Evolutionary conservation across 495 filamentous ascomycete genomes (phyloP).

Genomic region (Massariosphaeria phaeospora): DNA sequence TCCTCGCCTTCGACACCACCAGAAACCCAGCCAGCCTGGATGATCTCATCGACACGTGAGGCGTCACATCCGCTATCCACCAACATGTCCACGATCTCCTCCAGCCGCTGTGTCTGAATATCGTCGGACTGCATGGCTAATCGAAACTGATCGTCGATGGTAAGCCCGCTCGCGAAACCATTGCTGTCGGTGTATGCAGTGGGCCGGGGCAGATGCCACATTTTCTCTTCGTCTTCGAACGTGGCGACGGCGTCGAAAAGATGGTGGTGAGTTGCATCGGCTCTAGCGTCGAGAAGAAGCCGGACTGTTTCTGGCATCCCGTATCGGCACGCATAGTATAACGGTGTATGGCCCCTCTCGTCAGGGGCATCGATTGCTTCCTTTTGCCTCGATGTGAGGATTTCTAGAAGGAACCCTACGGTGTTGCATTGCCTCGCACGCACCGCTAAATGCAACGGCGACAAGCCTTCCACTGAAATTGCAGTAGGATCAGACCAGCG

Average conservation of each 20-base stretch:
- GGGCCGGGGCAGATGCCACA: no score
- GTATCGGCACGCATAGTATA: constrained; percentile 10
- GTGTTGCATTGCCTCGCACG: constrained; percentile 8
- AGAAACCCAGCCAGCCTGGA: not conserved
- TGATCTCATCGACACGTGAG: not conserved
- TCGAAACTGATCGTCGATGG: not conserved
- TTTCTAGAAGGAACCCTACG: not conserved
- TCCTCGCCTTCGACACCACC: not conserved
- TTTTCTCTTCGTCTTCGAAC: no score
- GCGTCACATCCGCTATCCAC: not conserved
- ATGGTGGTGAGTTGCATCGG: no score
- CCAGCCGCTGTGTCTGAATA: not conserved
- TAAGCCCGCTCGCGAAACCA: no score
- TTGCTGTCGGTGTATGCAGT: no score
- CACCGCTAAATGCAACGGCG: constrained; percentile 11
- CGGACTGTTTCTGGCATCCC: no score
- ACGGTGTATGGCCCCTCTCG: not conserved
- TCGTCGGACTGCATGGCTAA: not conserved
- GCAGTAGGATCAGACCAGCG: constrained; percentile 5
- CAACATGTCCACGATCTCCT: not conserved
- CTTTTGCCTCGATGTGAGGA: not conserved
- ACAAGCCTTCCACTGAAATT: constrained; percentile 2
- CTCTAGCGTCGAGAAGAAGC: not conserved
- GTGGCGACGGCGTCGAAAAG: no score
- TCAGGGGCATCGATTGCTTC: constrained; percentile 6